Conservation (phyloP, 495 filamentous ascomycete species). For the Margaritispora aquatica region DNA sequence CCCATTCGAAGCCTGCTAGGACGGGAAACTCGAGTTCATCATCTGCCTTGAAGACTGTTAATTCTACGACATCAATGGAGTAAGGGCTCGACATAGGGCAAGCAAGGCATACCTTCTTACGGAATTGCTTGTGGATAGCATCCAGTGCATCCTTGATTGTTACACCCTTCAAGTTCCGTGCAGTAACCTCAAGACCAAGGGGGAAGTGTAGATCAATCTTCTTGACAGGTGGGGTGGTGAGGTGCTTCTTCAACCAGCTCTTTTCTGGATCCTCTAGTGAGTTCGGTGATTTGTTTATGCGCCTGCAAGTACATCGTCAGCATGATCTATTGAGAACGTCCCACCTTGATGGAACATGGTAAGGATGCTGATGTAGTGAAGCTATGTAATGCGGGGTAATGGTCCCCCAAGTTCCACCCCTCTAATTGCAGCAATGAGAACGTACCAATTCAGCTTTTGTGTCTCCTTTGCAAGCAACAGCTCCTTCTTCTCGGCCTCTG, state of each 20-base stretch:
- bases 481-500: conserved; percentile 70
- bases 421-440: conserved; percentile 1
- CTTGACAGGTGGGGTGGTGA: conserved; percentile 77
- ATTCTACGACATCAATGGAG: not conserved
- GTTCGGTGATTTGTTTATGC: conserved; percentile 77
- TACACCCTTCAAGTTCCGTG: conserved; percentile 84
- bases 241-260: conserved; percentile 70
- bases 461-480: conserved; percentile 80
- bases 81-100: not conserved
- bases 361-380: conserved; percentile 1
- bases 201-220: conserved; percentile 90
- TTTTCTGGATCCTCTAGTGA: conserved; percentile 64
- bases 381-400: not conserved
- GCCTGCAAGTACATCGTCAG: conserved; percentile 47
- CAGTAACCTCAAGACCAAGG: conserved; percentile 79
- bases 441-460: conserved; percentile 85
- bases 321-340: not conserved
- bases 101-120: conserved; percentile 67
- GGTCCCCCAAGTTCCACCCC: not conserved
- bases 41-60: conserved; percentile 57
- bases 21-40: conserved; percentile 80
- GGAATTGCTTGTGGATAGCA: conserved; percentile 88
- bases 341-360: not conserved
- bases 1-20: conserved; percentile 91
- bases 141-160: conserved; percentile 93